Percentiles rank a stretch among this genome's conserved stretches.
phyloP scores from a whole-genome alignment of 306 rosid genomes.

The Trifolium dubium region DNA sequence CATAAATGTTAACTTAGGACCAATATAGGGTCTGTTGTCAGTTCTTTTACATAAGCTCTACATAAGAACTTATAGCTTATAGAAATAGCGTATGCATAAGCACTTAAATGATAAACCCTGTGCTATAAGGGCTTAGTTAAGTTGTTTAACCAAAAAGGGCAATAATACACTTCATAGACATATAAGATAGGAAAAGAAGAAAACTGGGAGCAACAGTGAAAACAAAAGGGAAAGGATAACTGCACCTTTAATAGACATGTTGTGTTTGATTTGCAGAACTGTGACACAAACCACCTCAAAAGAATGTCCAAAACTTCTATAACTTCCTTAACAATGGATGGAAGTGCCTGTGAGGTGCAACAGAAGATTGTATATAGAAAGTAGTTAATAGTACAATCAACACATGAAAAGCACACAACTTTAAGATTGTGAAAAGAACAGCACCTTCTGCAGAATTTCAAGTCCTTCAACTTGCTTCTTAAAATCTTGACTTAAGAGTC shows the following conservation, averaged over 20 bases:
- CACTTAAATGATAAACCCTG: background rate
- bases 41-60: background rate
- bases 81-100: background rate
- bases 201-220: background rate
- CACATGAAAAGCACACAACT: constrained; percentile 21
- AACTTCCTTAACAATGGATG: constrained; percentile 76
- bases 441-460: constrained; percentile 93
- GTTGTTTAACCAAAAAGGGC: background rate
- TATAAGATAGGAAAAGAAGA: background rate
- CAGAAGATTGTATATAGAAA: constrained; percentile 11
- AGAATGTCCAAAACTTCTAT: constrained; percentile 89
- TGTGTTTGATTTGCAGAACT: constrained; percentile 97
- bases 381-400: constrained; percentile 24
- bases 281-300: constrained; percentile 91
- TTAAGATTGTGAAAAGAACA: constrained; percentile 30
- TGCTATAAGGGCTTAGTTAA: background rate
- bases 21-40: background rate
- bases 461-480: constrained; percentile 98
- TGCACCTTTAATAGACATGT: constrained; percentile 91
- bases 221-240: constrained; percentile 14
- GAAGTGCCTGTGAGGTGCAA: constrained; percentile 74
- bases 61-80: background rate
- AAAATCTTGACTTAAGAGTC: constrained; percentile 91
- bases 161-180: background rate
- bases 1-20: constrained; percentile 8